Base-by-base conservation (phyloP, 2,329 filamentous ascomycete genomes). In the Cytospora piceicola region DNA sequence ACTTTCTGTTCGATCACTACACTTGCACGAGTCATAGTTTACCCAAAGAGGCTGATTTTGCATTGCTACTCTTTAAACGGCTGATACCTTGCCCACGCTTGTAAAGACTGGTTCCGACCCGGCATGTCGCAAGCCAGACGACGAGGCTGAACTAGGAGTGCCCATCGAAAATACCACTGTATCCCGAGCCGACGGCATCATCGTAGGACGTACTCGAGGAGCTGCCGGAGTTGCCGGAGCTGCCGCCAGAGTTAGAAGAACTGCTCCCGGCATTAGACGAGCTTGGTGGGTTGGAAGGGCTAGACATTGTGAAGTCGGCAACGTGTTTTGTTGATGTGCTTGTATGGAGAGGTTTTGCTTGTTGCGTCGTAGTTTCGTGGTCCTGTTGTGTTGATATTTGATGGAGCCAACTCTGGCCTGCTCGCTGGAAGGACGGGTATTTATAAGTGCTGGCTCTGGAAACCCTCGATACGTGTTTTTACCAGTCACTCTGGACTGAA, bases 131-230 rank as follows among this genome's bases (percentile, higher is more conserved):
- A 42, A n/a, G 15, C 4, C 4, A 14, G 46, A 8, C 12, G 46
- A 49, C 46, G 4, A 22, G 24, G 9, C 39, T 12, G 4, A 11
- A 24, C 42, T 42, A 58, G 20, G 56, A 34, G 24, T 49, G 12
- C 22, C 56, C 24, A 27, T 49, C 56, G 12, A 58, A 58, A 20
- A 49, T 49, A 22, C 56, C 36, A 15, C 56, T 30, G 15, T 2
- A 58, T 14, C 56, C 56, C 17, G 56, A 58, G 24, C 56, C 39
- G 14, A 58, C 54, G 36, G 15, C 56, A 14, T 58, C 36, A 30
- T 58, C 56, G 24, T 58, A 49, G 20, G 56, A 46, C 17, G 36
- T 32, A 20, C 29, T 39, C 4, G 46, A n/a, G 24, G 46, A 49
- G 46, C 46, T 49, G 14, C 46, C n/a, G 46, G 46, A 49, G n/a